Evolutionary conservation across 495 filamentous ascomycete genomes (phyloP).

Genomic region (Podospora tetraspora): DNA sequence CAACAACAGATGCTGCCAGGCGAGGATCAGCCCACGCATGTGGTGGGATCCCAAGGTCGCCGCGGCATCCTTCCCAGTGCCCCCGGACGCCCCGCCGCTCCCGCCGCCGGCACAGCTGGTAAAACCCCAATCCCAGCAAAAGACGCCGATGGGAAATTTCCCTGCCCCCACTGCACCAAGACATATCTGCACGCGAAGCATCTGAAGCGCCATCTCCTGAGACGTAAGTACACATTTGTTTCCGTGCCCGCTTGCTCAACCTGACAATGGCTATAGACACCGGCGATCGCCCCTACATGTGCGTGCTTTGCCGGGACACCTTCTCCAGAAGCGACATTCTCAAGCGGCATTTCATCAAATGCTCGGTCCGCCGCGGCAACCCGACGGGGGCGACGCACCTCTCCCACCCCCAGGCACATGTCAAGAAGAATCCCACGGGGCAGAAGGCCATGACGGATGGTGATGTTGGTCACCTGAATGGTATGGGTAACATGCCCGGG

Average conservation of each 20-base stretch:
- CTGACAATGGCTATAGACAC: slow-evolving; percentile 57
- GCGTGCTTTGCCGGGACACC: slow-evolving; percentile 93
- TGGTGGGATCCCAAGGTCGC: slow-evolving; percentile 87
- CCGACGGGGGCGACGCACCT: slow-evolving; percentile 88
- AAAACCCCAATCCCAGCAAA: slow-evolving; percentile 84
- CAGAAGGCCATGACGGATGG: slow-evolving; percentile 49
- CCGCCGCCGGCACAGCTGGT: slow-evolving; percentile 54
- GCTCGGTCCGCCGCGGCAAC: slow-evolving; percentile 89
- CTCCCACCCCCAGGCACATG: slow-evolving; percentile 81
- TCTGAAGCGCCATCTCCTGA: slow-evolving; percentile 86
- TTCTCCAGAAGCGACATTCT: slow-evolving; percentile 97
- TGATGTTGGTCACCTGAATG: slow-evolving; percentile 50
- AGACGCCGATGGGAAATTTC: slow-evolving; percentile 94
- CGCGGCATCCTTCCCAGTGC: slow-evolving; percentile 87
- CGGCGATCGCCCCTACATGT: slow-evolving; percentile 94
- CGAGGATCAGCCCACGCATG: slow-evolving; percentile 68
- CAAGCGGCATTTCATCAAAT: slow-evolving; percentile 98
- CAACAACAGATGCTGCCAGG: slow-evolving; percentile 41
- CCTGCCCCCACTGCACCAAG: slow-evolving; percentile 94
- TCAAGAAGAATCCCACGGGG: slow-evolving; percentile 62
- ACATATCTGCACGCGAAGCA: slow-evolving; percentile 97
- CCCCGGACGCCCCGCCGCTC: slow-evolving; percentile 67
- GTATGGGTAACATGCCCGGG: slow-evolving; percentile 46
- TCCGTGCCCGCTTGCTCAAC: slow-evolving; percentile 23
- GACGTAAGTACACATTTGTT: slow-evolving; percentile 64